Base-by-base conservation (phyloP, 305 asterid genomes). In the Fraxinus platypoda region DNA sequence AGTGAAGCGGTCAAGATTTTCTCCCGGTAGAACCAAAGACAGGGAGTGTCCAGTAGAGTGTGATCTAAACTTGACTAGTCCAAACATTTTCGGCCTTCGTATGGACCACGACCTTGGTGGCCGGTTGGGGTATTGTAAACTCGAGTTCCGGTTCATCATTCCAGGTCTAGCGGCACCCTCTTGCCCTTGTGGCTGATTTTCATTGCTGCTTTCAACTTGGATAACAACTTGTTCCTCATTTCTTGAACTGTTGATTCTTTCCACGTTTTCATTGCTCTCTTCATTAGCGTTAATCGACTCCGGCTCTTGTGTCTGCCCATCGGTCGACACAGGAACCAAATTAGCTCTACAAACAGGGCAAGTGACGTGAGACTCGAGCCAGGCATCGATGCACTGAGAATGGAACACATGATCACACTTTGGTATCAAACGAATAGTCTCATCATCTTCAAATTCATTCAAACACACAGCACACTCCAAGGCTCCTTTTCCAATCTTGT, bases 331-430 rank as follows among this genome's bases (percentile, higher is more conserved):
- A 3, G 87, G 85, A 3, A 72, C 81, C 7, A 89, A 85, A 38
- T 85, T 35, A 6, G 92, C 90, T 13, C 92, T 57, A 80, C 92
- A 89, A 80, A 89, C 92, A 0, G 92, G 92, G 70, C 92, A 89
- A 17, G 92, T 88, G 13, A 88, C 88, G 82, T 89, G 92, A 6
- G 88, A 83, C 17, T 78, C 80, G 4, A 89, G 86, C 92, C 92
- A 89, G 8, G 88, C 87, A 59, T 89, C 92, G 34, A 89, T 86
- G n/a, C 92, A 89, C 8, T 85, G 89, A 1, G 89, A 88, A 43
- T 89, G 92, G 59, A 89, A 89, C 13, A 89, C 92, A 75, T 89
- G 92, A 86, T 89, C 90, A 74, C 92, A 89, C 83, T 83, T 88
- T 1, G 92, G 92, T 15, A 89, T 86, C 59, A 89, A 79, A 33